phyloP scores from a whole-genome alignment of 2,329 filamentous ascomycete genomes.

The Trichoderma semiorbis region DNA sequence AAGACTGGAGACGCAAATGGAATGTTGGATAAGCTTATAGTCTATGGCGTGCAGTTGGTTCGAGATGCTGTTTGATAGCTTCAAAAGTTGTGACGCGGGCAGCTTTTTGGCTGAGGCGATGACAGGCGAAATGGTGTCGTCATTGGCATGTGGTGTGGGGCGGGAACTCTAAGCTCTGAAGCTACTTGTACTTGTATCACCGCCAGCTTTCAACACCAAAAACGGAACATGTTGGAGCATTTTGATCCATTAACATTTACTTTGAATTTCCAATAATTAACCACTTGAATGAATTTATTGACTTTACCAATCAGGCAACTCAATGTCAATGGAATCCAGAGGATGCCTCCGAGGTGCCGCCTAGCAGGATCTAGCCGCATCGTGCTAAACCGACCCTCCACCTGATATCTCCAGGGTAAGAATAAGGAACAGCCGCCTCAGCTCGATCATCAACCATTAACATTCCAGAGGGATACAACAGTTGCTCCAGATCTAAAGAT shows the following conservation, averaged over 20 bases:
- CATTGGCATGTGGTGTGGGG: constrained; percentile 15
- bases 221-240: neutral
- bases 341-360: neutral
- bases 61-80: neutral
- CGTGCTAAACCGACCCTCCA: neutral
- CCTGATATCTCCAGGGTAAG: neutral
- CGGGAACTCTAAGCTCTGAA: neutral
- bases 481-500: neutral
- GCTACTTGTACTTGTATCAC: neutral
- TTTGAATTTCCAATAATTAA: neutral
- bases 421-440: neutral
- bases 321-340: neutral
- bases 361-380: neutral
- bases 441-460: neutral
- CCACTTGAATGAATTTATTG: neutral
- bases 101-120: neutral
- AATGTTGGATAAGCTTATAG: neutral
- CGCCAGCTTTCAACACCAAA: neutral
- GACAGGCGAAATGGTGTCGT: constrained; percentile 5
- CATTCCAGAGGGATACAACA: neutral
- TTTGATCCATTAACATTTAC: neutral
- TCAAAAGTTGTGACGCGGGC: neutral
- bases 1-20: neutral
- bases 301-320: neutral
- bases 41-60: neutral